Evolutionary conservation across 2,329 filamentous ascomycete species (phyloP), one percentile per base, ranked within the genome.

Genomic region (Colletotrichum orbiculare): DNA sequence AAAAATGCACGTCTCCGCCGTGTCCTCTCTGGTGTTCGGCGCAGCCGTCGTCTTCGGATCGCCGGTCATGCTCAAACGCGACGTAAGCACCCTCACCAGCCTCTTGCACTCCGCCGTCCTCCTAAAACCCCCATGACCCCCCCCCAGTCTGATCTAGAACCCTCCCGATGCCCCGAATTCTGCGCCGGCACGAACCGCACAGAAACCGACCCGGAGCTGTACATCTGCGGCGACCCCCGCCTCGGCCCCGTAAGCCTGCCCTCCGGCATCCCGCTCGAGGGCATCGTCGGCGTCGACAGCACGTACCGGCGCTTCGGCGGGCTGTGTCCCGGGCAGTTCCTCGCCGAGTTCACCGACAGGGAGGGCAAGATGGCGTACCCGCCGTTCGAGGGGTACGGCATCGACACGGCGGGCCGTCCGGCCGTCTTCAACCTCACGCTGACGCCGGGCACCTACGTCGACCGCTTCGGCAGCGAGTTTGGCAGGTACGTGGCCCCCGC

Each of bases 391-490:
- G 82, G 83, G 5, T 85, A 82, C 59, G 70, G 76, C 17, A 60
- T 80, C 4, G 73, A 78, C 65, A 72, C 71, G 5, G 54, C 70
- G 0, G 74, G 74, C 0, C 66, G 71, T 1, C 73, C 78, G 3
- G 82, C 85, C 45, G 71, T 76, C 17, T 80, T 78, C 5, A 80
- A 76, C 25, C 73, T 80, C 64, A 77, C 77, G 0, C 71, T 85
- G 0, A 64, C 67, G 2, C 71, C 71, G 0, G 82, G 81, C 11
- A 75, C 77, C n/a, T 73, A 82, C 33, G 66, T 85, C 2, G 82
- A 85, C 69, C 75, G 82, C 2, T 85, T 85, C 53, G 83, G 83
- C 1, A 74, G 74, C 9, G 81, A 83, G 67, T 74, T 73, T 50
- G 83, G 82, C 49, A 72, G 54, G 0, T 83, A 77, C 64, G 70